These are phyloP conservation scores for Exutisphaerella laricina DNA, from an alignment of 2,329 filamentous ascomycete genomes.

Conservation along the genomic window DNA sequence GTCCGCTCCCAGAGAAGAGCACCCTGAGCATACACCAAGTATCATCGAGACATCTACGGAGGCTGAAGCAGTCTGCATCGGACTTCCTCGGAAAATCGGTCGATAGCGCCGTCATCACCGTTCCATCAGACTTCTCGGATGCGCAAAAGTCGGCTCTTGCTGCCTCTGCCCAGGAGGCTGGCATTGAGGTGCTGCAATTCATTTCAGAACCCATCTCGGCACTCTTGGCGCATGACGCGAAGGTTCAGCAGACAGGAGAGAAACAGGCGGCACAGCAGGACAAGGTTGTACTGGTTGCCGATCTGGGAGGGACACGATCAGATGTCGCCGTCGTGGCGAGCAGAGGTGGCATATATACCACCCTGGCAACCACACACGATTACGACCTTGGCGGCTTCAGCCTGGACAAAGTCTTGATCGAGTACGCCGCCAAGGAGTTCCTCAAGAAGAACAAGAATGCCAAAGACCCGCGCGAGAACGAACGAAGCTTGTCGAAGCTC, in stretches of 20 bases:
- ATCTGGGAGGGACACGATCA: slow-evolving; percentile 86
- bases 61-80: slow-evolving; percentile 74
- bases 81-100: slow-evolving; percentile 92
- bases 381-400: slow-evolving; percentile 85
- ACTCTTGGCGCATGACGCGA: slow-evolving; percentile 82
- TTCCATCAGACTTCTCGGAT: slow-evolving; percentile 89
- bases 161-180: slow-evolving; percentile 71
- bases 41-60: slow-evolving; percentile 75
- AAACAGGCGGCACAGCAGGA: slow-evolving; percentile 69
- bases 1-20: slow-evolving; percentile 48
- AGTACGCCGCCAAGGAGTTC: slow-evolving; percentile 98
- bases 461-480: slow-evolving; percentile 71
- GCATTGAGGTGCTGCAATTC: slow-evolving; percentile 84
- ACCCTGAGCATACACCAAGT: slow-evolving; percentile 73
- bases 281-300: slow-evolving; percentile 86
- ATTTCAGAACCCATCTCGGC: slow-evolving; percentile 88
- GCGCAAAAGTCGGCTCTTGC: slow-evolving; percentile 77
- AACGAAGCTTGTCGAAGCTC: slow-evolving; percentile 80
- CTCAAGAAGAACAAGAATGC: slow-evolving; percentile 83
- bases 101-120: slow-evolving; percentile 88
- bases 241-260: slow-evolving; percentile 39
- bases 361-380: slow-evolving; percentile 89
- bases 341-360: slow-evolving; percentile 91
- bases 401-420: slow-evolving; percentile 84
- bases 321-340: slow-evolving; percentile 88